These are phyloP conservation scores for Euphorbia celastroides DNA, from an alignment of 441 rosid species.

Conservation along the genomic window DNA sequence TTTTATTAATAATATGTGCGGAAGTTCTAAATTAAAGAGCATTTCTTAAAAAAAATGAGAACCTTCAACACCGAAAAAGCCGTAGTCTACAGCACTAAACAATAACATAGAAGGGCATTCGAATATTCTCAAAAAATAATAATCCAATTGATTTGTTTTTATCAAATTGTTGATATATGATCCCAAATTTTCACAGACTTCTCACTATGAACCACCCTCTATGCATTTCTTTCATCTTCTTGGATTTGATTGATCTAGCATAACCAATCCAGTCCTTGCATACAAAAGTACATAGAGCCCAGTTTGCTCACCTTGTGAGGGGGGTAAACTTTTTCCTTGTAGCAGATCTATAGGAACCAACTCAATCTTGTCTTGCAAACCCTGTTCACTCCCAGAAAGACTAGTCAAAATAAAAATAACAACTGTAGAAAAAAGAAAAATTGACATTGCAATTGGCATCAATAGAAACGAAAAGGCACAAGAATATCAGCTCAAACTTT, in stretches of 20 bases:
- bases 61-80: neutral
- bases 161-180: neutral
- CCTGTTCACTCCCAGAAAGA: conserved; percentile 35
- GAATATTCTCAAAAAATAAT: neutral
- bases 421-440: neutral
- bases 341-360: conserved; percentile 74
- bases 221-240: no score
- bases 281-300: neutral
- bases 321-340: conserved; percentile 66
- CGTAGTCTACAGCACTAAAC: no score
- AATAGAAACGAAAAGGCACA: neutral
- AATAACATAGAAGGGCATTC: neutral
- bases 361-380: conserved; percentile 62
- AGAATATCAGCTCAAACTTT: neutral
- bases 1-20: no score
- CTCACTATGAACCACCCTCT: no score
- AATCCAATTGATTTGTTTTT: neutral
- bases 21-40: neutral
- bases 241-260: neutral
- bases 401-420: neutral
- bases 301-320: conserved; percentile 56
- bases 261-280: neutral
- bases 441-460: neutral
- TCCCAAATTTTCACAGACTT: no score
- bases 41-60: neutral